Percentiles rank a stretch among this genome's conserved stretches.
Evolutionary conservation across 441 rosid species (phyloP).

Genomic region (Arabidopsis lyrata): DNA sequence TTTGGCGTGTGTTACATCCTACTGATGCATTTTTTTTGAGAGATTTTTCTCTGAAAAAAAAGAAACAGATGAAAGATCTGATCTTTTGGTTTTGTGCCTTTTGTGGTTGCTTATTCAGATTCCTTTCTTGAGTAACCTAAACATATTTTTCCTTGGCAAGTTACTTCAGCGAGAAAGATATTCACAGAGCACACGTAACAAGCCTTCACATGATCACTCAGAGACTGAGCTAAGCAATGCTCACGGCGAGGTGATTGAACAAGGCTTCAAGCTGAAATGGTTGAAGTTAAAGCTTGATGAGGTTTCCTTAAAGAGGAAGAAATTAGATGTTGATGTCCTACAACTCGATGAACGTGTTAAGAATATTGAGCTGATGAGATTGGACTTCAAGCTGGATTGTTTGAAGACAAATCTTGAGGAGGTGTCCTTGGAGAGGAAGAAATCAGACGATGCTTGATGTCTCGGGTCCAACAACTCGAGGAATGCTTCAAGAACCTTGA

Average conservation of each 20-base stretch:
- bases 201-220: not conserved
- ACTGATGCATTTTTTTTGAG: not conserved
- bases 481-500: not conserved
- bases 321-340: not conserved
- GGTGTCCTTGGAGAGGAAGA: slow-evolving; percentile 2
- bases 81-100: too few relatives aligned
- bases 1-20: slow-evolving; percentile 8
- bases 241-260: not conserved
- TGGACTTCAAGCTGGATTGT: too few relatives aligned
- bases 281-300: slow-evolving; percentile 20
- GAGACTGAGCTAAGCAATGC: not conserved
- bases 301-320: slow-evolving; percentile 2
- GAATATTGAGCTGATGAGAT: not conserved
- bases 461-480: slow-evolving; percentile 1
- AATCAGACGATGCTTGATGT: not conserved
- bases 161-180: not conserved
- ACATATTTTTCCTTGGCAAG: not conserved
- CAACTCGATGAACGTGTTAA: not conserved
- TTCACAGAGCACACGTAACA: not conserved
- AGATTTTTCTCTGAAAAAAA: too few relatives aligned
- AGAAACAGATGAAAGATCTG: too few relatives aligned
- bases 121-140: not conserved
- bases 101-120: too few relatives aligned
- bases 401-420: slow-evolving; percentile 20
- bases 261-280: slow-evolving; percentile 20